Conservation (phyloP, 2,329 filamentous ascomycete species). For the Lecanicillium sp. region DNA sequence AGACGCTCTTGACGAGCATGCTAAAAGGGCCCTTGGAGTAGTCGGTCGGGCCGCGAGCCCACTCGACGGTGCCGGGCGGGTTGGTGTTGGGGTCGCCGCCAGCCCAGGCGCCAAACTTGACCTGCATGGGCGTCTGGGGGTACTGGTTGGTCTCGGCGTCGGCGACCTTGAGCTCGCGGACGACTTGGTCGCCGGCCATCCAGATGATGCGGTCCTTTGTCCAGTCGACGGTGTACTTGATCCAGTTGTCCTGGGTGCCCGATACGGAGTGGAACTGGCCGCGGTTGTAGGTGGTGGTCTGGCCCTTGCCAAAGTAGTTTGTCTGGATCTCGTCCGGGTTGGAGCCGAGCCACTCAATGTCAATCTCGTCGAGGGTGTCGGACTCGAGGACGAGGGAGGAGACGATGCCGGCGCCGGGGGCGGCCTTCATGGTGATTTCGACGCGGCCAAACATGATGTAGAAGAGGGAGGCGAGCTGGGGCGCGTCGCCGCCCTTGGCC, state of each 20-base stretch:
- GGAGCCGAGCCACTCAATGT: constrained; percentile 91
- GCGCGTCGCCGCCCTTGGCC: constrained; percentile 68
- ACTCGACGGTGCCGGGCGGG: constrained; percentile 72
- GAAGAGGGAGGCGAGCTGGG: constrained; percentile 81
- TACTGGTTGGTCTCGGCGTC: constrained; percentile 70
- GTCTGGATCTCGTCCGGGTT: constrained; percentile 74
- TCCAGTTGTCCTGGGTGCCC: constrained; percentile 66
- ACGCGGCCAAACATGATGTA: constrained; percentile 99
- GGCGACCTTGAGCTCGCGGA: constrained; percentile 65
- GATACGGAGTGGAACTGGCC: constrained; percentile 66
- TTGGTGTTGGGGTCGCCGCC: constrained; percentile 76
- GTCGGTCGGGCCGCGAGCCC: constrained; percentile 81
- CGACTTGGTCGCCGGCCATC: constrained; percentile 70
- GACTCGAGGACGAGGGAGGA: constrained; percentile 88
- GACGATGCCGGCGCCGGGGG: constrained; percentile 85
- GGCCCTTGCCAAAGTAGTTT: constrained; percentile 95
- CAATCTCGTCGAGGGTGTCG: constrained; percentile 89
- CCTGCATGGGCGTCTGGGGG: constrained; percentile 90
- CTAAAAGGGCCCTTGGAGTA: constrained; percentile 76
- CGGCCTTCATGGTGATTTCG: constrained; percentile 76
- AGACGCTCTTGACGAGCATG: constrained; percentile 73
- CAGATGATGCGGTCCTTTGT: constrained; percentile 77
- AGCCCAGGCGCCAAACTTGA: constrained; percentile 89
- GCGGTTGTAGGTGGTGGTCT: constrained; percentile 78
- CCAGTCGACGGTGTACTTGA: constrained; percentile 92